Base-by-base conservation (phyloP, 2,329 filamentous ascomycete species). In the Tolypocladium sp. region DNA sequence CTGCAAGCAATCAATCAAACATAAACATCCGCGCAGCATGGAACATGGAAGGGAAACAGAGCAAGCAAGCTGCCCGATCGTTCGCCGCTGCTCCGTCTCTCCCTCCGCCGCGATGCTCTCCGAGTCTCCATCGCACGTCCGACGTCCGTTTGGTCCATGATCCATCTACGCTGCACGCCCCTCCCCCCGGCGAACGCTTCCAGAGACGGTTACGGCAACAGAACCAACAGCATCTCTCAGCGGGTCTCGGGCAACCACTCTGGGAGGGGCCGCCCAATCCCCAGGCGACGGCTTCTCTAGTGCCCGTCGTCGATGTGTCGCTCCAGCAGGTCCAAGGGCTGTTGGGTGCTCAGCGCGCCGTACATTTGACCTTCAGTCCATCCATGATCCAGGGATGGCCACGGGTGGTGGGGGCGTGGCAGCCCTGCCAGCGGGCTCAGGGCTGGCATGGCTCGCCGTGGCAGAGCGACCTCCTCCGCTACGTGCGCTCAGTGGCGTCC, bases 281-380 rank as follows among this genome's bases (percentile, higher is more conserved):
- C 55, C 25, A 46, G 30, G 38, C 55, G 55, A 33, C 58, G 60
- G 60, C 60, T 61, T 38, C 55, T 38, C 59, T 60, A 61, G 59
- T 59, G 57, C 59, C 59, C 57, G 61, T 49, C 30, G 55, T 35
- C 42, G 41, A 52, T 35, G 30, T 35, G 49, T 35, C 30, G 49
- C 49, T 52, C 49, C 49, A 52, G 49, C 49, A 35, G 30, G 27
- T 51, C 27, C 46, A 33, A n/a, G 46, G 46, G 30, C 49, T 4
- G 49, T 22, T 52, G 30, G 49, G 27, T 6, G 46, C 27, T n/a
- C 49, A n/a, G 49, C 17, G 49, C 27, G 17, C 17, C 49, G 46
- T 30, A 25, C 25, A 3, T 9, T 49, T n/a, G 49, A 15, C 25
- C n/a, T n/a, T 5, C 13, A 20, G 15, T 7, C n/a, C 44, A 46